phyloP scores from a whole-genome alignment of 768 basidiomycete species.

The Podaxis mareebaensis region DNA sequence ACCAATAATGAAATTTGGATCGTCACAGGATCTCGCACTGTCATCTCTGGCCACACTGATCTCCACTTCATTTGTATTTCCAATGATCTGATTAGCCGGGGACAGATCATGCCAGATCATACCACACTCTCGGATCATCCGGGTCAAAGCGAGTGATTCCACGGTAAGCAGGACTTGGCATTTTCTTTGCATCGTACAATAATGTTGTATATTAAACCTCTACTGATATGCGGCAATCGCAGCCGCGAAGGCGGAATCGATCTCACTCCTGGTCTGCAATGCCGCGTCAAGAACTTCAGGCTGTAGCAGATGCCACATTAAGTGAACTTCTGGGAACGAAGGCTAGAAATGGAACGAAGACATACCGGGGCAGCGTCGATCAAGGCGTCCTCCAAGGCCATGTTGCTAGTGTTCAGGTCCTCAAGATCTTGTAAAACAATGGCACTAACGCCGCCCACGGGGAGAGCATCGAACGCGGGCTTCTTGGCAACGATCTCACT shows the following conservation, averaged over 20 bases:
- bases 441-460: not conserved
- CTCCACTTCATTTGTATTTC: too few relatives aligned
- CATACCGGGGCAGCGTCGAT: slow-evolving; percentile 1
- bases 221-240: not conserved
- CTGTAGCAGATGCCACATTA: not conserved
- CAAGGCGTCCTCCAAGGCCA: not conserved
- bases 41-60: too few relatives aligned
- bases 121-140: too few relatives aligned
- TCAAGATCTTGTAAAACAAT: not conserved
- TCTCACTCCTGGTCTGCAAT: not conserved
- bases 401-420: not conserved
- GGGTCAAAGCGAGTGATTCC: not conserved
- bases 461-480: slow-evolving; percentile 1
- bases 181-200: not conserved
- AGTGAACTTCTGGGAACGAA: not conserved
- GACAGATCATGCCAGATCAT: too few relatives aligned
- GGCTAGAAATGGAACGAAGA: too few relatives aligned
- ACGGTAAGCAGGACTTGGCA: not conserved
- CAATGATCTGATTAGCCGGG: too few relatives aligned
- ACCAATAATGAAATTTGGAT: too few relatives aligned
- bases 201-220: not conserved
- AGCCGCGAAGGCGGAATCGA: not conserved
- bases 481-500: slow-evolving; percentile 1
- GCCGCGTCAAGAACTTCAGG: not conserved
- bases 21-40: too few relatives aligned